Base-by-base conservation (phyloP, 179 eudicot species). In the Carnegiea gigantea region DNA sequence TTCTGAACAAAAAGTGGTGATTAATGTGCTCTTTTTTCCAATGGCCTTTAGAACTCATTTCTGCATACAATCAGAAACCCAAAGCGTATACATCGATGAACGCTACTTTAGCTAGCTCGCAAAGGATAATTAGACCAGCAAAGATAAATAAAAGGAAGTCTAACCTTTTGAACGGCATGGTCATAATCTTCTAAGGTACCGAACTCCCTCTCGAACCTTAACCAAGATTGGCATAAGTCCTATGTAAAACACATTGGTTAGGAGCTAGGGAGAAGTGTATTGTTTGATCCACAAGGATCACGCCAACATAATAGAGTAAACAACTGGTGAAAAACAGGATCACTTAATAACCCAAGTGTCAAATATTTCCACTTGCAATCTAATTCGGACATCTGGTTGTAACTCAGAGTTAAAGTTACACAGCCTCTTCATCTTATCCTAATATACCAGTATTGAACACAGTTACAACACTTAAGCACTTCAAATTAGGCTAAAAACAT, bases 211-310 rank as follows among this genome's bases (percentile, higher is more conserved):
- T 95, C 99, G 86, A 94, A 95, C 79, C 93, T 90, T 79, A 95
- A 78, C 99, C 98, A 94, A n/a, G 89, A 90, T 82, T 90, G 89
- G 88, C 99, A 95, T 79, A 95, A 91, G 83, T 92, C 99, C 98
- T 93, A 90, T 78, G 88, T 81, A 86, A 84, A 77, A 76, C 59
- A 78, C 78, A 70, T 33, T 78, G 10, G 76, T 78, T 62, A 78
- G 59, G 57, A n/a, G 36, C 20, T 33, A 20, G 68, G 65, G 15
- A 28, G 2, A 28, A 18, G 38, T 51, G 5, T 53, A 28, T 17
- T 13, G 26, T 46, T 48, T 15, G 60, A 74, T 48, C 38, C 23
- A n/a, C 24, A 26, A 20, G 38, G 36, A 26, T 28, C 73, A 28
- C 46, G 1, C 21, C 1, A 70, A 70, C 13, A 36, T 33, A 23